phyloP scores from a whole-genome alignment of 306 rosid genomes.

The Albizia julibrissin region DNA sequence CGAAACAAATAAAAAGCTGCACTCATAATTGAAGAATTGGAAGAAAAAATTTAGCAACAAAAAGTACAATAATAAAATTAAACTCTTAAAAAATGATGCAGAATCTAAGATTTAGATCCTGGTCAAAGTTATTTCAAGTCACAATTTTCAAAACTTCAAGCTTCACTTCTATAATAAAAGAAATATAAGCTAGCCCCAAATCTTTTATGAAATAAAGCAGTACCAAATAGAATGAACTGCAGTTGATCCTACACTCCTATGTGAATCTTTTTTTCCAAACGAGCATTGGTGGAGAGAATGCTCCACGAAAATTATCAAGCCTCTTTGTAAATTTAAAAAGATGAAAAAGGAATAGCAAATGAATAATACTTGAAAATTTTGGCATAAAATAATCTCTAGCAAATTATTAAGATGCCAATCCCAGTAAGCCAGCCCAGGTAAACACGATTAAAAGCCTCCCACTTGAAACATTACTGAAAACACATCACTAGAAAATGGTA shows the following conservation, averaged over 20 bases:
- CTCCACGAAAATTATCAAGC: background rate
- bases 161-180: slow-evolving; percentile 1
- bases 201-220: background rate
- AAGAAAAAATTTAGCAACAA: background rate
- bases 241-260: background rate
- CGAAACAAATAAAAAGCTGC: background rate
- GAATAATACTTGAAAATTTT: background rate
- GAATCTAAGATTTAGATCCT: slow-evolving; percentile 6
- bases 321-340: background rate
- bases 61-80: background rate
- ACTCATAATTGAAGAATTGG: background rate
- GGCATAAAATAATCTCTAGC: background rate
- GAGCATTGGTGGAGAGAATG: background rate
- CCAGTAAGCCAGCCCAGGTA: background rate
- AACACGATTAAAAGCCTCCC: background rate
- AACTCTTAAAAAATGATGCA: background rate
- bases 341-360: background rate
- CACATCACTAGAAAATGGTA: background rate
- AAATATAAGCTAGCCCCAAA: slow-evolving; percentile 16
- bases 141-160: background rate
- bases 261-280: background rate
- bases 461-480: background rate
- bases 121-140: slow-evolving; percentile 13
- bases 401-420: background rate
- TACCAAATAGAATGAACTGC: background rate